Percentiles rank a stretch among this genome's conserved stretches.
phyloP scores from a whole-genome alignment of 2,329 filamentous ascomycete species.

The Colletotrichum liriopes region DNA sequence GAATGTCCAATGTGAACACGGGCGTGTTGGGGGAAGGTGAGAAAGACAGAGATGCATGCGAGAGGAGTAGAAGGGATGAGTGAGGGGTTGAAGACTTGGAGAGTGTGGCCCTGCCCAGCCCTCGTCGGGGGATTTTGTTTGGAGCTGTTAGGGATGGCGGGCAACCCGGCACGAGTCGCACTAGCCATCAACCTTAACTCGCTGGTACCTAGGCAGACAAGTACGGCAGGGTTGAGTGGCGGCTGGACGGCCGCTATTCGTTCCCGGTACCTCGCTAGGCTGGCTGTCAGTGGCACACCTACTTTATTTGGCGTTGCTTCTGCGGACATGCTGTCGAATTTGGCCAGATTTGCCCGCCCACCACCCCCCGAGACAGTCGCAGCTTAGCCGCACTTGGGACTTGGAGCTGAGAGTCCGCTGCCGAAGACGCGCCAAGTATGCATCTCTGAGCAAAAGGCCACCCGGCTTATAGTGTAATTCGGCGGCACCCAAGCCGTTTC shows the following conservation, averaged over 20 bases:
- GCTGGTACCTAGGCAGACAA: background rate
- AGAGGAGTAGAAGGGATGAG: background rate
- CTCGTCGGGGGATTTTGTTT: background rate
- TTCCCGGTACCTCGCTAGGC: background rate
- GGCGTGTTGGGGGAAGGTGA: background rate
- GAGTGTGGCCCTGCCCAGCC: background rate
- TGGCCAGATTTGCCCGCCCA: background rate
- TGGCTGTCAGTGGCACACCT: background rate
- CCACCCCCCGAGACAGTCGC: too few species aligned
- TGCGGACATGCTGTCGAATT: background rate
- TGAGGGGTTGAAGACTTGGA: background rate
- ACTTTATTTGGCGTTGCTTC: slow-evolving; percentile 5
- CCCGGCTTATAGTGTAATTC: background rate
- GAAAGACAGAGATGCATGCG: too few species aligned
- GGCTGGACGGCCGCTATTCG: background rate
- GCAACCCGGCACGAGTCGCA: slow-evolving; percentile 15
- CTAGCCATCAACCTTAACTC: slow-evolving; percentile 32
- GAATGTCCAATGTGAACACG: background rate
- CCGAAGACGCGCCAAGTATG: background rate
- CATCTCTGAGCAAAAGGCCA: background rate
- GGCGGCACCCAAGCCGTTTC: background rate
- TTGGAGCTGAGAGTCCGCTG: background rate
- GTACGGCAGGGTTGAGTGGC: background rate
- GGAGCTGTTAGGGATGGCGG: background rate
- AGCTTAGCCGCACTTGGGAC: background rate